phyloP scores from a whole-genome alignment of 768 basidiomycete genomes.

The Mycena sanguinolenta region DNA sequence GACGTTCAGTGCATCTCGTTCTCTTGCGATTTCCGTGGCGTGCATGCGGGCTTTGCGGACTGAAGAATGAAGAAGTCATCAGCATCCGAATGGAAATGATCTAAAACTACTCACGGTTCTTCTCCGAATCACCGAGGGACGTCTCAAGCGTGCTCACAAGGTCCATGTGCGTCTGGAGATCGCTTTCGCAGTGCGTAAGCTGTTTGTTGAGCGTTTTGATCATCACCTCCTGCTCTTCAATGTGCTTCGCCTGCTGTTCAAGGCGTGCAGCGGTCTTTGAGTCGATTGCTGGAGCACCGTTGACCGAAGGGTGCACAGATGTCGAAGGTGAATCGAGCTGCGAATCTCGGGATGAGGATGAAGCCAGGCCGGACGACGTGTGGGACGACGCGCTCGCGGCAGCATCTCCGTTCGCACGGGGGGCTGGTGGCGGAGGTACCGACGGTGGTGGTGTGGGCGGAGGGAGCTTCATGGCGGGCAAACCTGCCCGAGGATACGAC shows the following conservation, averaged over 20 bases:
- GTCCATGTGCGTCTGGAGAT: constrained; percentile 93
- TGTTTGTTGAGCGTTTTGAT: constrained; percentile 96
- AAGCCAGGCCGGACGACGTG: constrained; percentile 64
- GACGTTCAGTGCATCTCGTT: constrained; percentile 79
- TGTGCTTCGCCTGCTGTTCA: constrained; percentile 80
- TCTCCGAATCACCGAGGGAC: constrained; percentile 91
- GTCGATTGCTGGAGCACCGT: constrained; percentile 60
- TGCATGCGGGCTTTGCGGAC: constrained; percentile 96
- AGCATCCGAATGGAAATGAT: constrained; percentile 3
- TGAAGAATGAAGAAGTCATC: constrained; percentile 44
- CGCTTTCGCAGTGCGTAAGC: constrained; percentile 91
- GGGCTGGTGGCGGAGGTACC: constrained; percentile 87
- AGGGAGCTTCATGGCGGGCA: constrained; percentile 82
- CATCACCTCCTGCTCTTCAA: constrained; percentile 91
- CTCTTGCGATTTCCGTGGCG: constrained; percentile 88
- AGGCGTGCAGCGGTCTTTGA: constrained; percentile 68
- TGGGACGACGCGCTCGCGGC: constrained; percentile 73
- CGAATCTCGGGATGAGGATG: constrained; percentile 79
- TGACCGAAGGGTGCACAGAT: constrained; percentile 64
- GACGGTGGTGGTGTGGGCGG: constrained; percentile 91
- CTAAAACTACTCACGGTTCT: constrained; percentile 77
- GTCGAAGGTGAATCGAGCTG: constrained; percentile 77
- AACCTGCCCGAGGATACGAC: constrained; percentile 68
- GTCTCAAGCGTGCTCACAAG: constrained; percentile 87
- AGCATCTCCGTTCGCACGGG: constrained; percentile 66